Conservation (phyloP, 2,329 filamentous ascomycete species). For the Gnomoniopsis sp. region DNA sequence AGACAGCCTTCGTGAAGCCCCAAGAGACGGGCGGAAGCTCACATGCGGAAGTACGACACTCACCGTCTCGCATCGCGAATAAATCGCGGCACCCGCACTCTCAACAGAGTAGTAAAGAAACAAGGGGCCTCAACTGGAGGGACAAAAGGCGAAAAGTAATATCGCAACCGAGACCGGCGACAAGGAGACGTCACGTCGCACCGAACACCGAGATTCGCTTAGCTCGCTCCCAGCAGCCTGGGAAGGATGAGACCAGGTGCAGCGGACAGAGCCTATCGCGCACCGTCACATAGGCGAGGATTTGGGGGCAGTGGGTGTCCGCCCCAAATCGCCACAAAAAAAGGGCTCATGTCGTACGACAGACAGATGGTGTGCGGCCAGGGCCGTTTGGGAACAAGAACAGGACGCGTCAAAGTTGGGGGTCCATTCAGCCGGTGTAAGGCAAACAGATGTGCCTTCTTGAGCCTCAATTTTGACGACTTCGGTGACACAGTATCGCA, state of each 20-base stretch:
- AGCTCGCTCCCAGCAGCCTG: background rate
- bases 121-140: too few species aligned
- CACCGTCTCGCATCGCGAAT: background rate
- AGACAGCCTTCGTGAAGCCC: too few species aligned
- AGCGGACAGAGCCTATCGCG: background rate
- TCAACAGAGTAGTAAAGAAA: background rate
- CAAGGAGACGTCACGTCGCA: conserved; percentile 7
- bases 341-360: conserved; percentile 3
- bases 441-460: background rate
- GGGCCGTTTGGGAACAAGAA: background rate
- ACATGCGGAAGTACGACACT: too few species aligned
- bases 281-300: background rate
- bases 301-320: background rate
- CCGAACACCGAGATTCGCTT: conserved; percentile 7
- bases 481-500: conserved; percentile 8
- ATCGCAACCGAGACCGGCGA: background rate
- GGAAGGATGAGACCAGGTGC: background rate
- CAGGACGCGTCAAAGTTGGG: background rate
- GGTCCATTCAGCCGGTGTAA: background rate
- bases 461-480: conserved; percentile 14
- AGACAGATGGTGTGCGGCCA: background rate
- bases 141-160: background rate
- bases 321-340: background rate
- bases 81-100: background rate
- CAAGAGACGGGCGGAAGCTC: too few species aligned